Base-by-base conservation (phyloP, 345 rosid genomes). In the Salix caprea region DNA sequence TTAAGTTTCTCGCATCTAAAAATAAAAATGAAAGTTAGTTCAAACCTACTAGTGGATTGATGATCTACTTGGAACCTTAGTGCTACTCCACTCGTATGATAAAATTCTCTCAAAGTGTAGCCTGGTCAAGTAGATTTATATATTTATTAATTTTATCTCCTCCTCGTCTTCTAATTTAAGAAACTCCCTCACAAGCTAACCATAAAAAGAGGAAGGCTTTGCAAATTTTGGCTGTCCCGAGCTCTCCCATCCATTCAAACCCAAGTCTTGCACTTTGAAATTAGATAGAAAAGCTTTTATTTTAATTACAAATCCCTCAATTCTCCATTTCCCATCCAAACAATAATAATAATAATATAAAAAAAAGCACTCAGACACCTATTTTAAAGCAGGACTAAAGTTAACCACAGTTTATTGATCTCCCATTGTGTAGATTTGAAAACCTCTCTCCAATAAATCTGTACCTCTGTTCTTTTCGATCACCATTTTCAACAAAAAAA, bases 191-290 rank as follows among this genome's bases (percentile, higher is more conserved):
- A 37, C 10, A 18, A 73, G 46, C 19, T 24, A 16, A 7, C 79
- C 81, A 24, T 28, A 34, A 77, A 65, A 48, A 52, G 65, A 36
- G 72, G 75, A 0, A 16, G 21, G 26, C 30, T 71, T 65, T 61
- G 54, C 52, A 11, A 16, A 54, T 44, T 69, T 69, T 61, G 32
- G 24, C 40, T 34, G 74, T 12, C 73, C 78, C 73, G 72, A 66
- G 76, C 58, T 56, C 37, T 72, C 16, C 16, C 73, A 73, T 11
- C 83, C 82, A 81, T 79, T 81, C 76, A 81, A 54, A 77, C 26
- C 48, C 32, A 76, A 11, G 6, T 42, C 70, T 40, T 36, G 24
- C 26, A 72, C 15, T 48, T 52, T 39, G 60, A 74, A 40, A 68
- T 46, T 30, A n/a, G 67, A 28, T 18, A 28, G 40, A 74, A 52